Base-by-base conservation (phyloP, 2,329 filamentous ascomycete genomes). In the Herpotrichia juniperi region DNA sequence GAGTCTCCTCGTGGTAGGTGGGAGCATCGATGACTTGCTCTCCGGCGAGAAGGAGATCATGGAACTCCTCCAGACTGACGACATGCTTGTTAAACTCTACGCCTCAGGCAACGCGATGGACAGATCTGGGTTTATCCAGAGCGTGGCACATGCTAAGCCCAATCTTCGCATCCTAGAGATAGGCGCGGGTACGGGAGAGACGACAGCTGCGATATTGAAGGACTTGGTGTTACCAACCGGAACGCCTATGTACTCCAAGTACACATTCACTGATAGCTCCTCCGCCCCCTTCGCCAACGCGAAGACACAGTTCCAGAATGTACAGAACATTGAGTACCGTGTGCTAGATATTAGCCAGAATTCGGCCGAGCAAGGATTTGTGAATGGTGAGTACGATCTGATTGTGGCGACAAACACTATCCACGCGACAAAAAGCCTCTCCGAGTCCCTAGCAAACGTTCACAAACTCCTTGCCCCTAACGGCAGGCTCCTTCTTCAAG, bases 401-500 rank as follows among this genome's bases (percentile, higher is more conserved):
- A 50, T 66, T 16, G 42, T 66, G 11, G 61, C 60, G 11, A 45
- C 53, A 3, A 54, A 55, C 28, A 50, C 57, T 1, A 17, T 64
- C 0, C 56, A 58, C 22, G 54, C 19, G 11, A 24, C 37, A 22
- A 28, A 21, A 9, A 48, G 39, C 11, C 16, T 52, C 3, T 50
- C 22, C 4, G 2, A 51, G n/a, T 54, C 54, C 2, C 17, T 65
- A 6, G 25, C 9, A 1, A 51, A 65, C 39, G 7, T 50, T 5
- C 51, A 54, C 11, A 31, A 42, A 8, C 48, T 67, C 1, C 57
- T 68, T 1, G 14, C 30, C 12, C 75, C 78, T 0, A 74, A 72
- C 2, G 80, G 80, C 0, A 69, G 75, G 21, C 59, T 83, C 0
- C 28, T 81, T 3, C 32, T 80, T 0, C 53, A 74, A 7, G 79